Base-by-base conservation (phyloP, 257 asterid species). In the Nyctanthes arbortristis region DNA sequence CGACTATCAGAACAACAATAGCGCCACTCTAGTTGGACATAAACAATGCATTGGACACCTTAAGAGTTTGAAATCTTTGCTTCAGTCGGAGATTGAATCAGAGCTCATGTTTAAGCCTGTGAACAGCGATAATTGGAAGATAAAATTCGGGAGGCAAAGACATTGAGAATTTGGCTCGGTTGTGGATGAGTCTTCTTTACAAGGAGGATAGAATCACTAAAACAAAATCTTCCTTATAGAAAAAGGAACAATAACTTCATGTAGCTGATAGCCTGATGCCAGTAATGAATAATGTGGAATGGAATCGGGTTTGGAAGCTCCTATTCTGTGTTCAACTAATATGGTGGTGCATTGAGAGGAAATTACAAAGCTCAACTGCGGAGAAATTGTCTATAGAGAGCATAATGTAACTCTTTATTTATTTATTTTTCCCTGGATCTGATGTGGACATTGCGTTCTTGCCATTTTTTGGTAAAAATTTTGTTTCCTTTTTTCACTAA, bases 31-130 rank as follows among this genome's bases (percentile, higher is more conserved):
- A 24, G 30, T 52, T 24, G 59, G 24, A 52, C 59, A 22, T 9
- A 52, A 52, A 30, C 9, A 52, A 7, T 52, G 59, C 59, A 20
- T 52, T 11, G 59, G 59, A 52, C 59, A 52, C 30, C 59, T 52
- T 7, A 52, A 52, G 59, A 52, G 29, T 20, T 7, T 52, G n/a
- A 29, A 52, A 11, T 52, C 31, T 52, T 52, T 30, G 10, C 59
- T 52, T 10, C 9, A 52, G 9, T 52, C 31, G 2, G 59, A 52
- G 59, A 24, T 52, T 52, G 59, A 52, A 52, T 52, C 59, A 8
- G 59, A 52, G 28, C 59, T 5, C 59, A 8, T 52, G 59, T 52
- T 52, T 30, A 52, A 52, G 30, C 59, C 31, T 22, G 59, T 52
- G 9, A 52, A 52, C 31, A 24, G 59, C 5, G 31, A 52, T 52